Evolutionary conservation across 164 flowering plant genomes (phyloP).

Genomic region (Aristolochia californica): DNA sequence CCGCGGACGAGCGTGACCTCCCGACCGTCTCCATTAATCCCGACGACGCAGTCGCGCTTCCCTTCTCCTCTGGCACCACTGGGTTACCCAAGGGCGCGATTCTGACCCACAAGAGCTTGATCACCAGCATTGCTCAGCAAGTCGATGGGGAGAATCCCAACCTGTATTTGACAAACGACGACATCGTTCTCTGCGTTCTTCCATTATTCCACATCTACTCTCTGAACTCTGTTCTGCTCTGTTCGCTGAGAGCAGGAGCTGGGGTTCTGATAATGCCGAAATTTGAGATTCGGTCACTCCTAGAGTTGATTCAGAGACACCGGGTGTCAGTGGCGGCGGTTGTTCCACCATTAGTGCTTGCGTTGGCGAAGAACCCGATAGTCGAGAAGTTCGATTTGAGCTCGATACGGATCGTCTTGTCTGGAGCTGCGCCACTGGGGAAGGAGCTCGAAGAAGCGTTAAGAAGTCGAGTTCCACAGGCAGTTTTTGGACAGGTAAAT

Average conservation of each 20-base stretch:
- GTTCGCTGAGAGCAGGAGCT: slow-evolving; percentile 50
- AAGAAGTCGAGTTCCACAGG: slow-evolving; percentile 40
- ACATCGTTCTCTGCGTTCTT: slow-evolving; percentile 66
- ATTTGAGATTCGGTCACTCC: slow-evolving; percentile 52
- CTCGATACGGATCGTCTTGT: slow-evolving; percentile 48
- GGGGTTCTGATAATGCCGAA: slow-evolving; percentile 57
- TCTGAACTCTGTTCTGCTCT: slow-evolving; percentile 43
- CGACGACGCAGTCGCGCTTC: slow-evolving; percentile 54
- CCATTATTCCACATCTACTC: slow-evolving; percentile 80
- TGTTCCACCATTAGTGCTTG: slow-evolving; percentile 74
- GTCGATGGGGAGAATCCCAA: slow-evolving; percentile 87
- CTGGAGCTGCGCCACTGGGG: slow-evolving; percentile 80
- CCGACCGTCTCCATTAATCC: slow-evolving; percentile 25
- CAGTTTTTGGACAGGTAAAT: slow-evolving; percentile 54
- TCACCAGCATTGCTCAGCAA: slow-evolving; percentile 72
- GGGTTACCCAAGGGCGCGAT: slow-evolving; percentile 80
- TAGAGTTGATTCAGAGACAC: slow-evolving; percentile 42
- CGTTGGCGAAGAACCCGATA: slow-evolving; percentile 53
- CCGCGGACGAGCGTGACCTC: slow-evolving; percentile 30
- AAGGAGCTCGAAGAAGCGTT: slow-evolving; percentile 63
- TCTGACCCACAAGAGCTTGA: slow-evolving; percentile 56
- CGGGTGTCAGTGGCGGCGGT: slow-evolving; percentile 48
- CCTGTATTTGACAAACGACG: slow-evolving; percentile 33
- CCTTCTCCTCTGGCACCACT: slow-evolving; percentile 84
- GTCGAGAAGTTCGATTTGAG: slow-evolving; percentile 44